These are phyloP conservation scores for Zalerion maritima DNA, from an alignment of 495 filamentous ascomycete species.

Conservation along the genomic window DNA sequence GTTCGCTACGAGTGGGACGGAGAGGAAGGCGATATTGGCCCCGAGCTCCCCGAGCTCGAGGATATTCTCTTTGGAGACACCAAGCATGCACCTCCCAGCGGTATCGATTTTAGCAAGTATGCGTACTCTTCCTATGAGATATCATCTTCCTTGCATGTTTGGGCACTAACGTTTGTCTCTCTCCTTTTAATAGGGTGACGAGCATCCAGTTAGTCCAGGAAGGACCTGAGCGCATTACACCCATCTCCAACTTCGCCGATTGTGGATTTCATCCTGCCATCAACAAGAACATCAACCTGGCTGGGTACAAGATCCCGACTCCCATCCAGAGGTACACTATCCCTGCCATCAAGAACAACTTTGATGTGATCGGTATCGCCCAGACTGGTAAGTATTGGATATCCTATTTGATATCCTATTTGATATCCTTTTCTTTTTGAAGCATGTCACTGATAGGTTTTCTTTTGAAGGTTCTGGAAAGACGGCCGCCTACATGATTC, in stretches of 20 bases:
- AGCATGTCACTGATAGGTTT: slow-evolving; percentile 2
- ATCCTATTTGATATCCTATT: too few species aligned
- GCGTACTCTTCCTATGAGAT: slow-evolving; percentile 12
- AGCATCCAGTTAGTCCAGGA: slow-evolving; percentile 45
- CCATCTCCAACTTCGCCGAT: slow-evolving; percentile 49
- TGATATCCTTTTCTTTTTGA: background rate
- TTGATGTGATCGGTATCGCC: slow-evolving; percentile 74
- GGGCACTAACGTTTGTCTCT: background rate
- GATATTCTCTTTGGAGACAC: slow-evolving; percentile 49
- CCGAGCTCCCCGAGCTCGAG: slow-evolving; percentile 52
- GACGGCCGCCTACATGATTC: slow-evolving; percentile 83
- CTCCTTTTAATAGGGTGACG: slow-evolving; percentile 29
- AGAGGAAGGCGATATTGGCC: slow-evolving; percentile 75
- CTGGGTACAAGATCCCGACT: slow-evolving; percentile 51
- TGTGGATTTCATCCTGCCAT: slow-evolving; percentile 79
- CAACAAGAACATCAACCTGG: slow-evolving; percentile 58
- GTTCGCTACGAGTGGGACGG: slow-evolving; percentile 71
- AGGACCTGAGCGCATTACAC: slow-evolving; percentile 35
- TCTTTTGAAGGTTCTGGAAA: slow-evolving; percentile 68
- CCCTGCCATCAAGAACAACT: slow-evolving; percentile 53
- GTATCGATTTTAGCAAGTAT: slow-evolving; percentile 35
- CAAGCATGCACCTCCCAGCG: slow-evolving; percentile 17
- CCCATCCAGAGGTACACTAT: slow-evolving; percentile 76
- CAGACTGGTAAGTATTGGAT: slow-evolving; percentile 75
- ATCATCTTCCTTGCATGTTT: background rate